These are phyloP conservation scores for Cocos nucifera DNA, from an alignment of 176 grass and related monocot species.

Conservation along the genomic window DNA sequence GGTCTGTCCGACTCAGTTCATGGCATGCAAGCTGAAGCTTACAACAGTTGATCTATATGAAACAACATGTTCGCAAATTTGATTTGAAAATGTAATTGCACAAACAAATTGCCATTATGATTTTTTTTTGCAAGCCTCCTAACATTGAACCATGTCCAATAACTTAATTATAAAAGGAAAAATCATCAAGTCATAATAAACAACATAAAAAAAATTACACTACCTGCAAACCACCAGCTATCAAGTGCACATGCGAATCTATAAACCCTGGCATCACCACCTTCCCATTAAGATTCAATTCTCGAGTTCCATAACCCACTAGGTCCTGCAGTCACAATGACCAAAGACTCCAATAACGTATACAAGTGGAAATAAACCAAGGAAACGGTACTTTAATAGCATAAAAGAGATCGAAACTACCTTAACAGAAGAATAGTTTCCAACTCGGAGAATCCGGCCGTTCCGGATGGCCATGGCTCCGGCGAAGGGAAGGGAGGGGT, in stretches of 20 bases:
- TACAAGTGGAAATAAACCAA: neutral
- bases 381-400: neutral
- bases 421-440: slow-evolving; percentile 54
- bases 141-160: no score
- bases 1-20: no score
- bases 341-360: no score
- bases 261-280: slow-evolving; percentile 83
- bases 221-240: slow-evolving; percentile 66
- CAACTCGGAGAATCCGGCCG: slow-evolving; percentile 60
- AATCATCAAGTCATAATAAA: neutral
- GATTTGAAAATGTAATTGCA: neutral
- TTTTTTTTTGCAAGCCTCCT: no score
- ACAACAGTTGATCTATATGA: no score
- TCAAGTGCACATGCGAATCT: slow-evolving; percentile 86
- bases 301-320: slow-evolving; percentile 27
- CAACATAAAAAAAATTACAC: neutral
- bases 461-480: slow-evolving; percentile 64
- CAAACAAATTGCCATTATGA: neutral
- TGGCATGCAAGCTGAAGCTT: no score
- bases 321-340: slow-evolving; percentile 34
- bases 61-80: no score
- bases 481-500: slow-evolving; percentile 61
- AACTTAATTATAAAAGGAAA: no score
- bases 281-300: slow-evolving; percentile 67
- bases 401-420: slow-evolving; percentile 5